phyloP scores from a whole-genome alignment of 371 early-diverging fungal species.

The Mortierella sp. region DNA sequence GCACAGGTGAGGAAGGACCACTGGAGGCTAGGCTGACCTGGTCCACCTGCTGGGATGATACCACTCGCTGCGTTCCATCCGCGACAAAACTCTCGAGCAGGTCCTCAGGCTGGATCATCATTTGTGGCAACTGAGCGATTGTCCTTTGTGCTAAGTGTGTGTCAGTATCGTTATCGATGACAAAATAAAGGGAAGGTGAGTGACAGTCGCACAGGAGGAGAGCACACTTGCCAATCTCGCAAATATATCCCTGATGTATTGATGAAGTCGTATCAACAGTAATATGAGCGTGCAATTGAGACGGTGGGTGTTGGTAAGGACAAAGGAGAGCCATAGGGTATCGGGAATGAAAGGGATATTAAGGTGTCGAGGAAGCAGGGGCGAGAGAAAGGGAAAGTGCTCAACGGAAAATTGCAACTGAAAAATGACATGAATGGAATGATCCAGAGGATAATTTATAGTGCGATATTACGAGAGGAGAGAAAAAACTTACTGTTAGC shows the following conservation, averaged over 20 bases:
- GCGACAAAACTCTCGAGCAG: constrained; percentile 50
- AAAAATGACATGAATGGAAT: not conserved
- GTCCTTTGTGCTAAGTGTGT: constrained; percentile 47
- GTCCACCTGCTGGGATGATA: constrained; percentile 51
- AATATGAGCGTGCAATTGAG: no score
- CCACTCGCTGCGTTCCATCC: constrained; percentile 46
- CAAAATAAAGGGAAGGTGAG: no score
- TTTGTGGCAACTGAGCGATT: constrained; percentile 52
- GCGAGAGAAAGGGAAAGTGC: no score
- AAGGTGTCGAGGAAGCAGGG: no score
- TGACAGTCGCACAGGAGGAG: no score
- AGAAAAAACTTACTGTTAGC: constrained; percentile 39
- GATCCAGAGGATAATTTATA: not conserved
- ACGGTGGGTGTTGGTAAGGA: no score
- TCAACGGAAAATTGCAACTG: constrained; percentile 17
- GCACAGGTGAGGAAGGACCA: constrained; percentile 17
- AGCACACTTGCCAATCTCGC: no score
- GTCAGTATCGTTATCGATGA: no score
- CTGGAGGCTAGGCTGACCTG: constrained; percentile 29
- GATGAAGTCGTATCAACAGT: no score
- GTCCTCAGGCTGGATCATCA: constrained; percentile 54
- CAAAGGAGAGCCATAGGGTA: no score
- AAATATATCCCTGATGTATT: no score
- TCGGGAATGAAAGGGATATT: no score
- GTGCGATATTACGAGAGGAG: not conserved